phyloP scores from a whole-genome alignment of 805 yeast genomes.

The Pichia phayaonensis region DNA sequence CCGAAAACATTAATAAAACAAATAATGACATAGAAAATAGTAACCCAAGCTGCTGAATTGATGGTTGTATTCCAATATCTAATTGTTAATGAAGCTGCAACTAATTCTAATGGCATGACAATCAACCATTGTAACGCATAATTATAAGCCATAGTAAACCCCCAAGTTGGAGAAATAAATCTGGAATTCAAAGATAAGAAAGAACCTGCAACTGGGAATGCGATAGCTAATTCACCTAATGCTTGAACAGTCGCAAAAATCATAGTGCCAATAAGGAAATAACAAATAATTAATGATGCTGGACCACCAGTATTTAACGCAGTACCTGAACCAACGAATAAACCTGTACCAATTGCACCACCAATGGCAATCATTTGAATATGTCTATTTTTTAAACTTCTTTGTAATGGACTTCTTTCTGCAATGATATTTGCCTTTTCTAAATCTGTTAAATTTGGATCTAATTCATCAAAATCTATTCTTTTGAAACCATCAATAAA shows the following conservation, averaged over 20 bases:
- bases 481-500: conserved; percentile 22
- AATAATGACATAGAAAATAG: conserved; percentile 43
- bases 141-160: conserved; percentile 53
- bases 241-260: conserved; percentile 55
- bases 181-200: conserved; percentile 50
- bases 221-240: conserved; percentile 51
- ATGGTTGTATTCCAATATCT: conserved; percentile 37
- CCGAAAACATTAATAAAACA: conserved; percentile 48
- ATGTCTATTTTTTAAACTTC: conserved; percentile 52
- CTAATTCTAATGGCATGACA: conserved; percentile 44
- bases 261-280: conserved; percentile 48
- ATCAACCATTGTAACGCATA: conserved; percentile 45
- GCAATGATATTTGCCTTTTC: conserved; percentile 38
- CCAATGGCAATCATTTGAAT: conserved; percentile 75
- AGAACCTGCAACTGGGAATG: conserved; percentile 53
- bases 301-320: conserved; percentile 61
- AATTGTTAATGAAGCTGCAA: conserved; percentile 44
- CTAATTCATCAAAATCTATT: conserved; percentile 26
- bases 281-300: conserved; percentile 51
- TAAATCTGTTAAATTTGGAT: conserved; percentile 32
- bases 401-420: conserved; percentile 38
- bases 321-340: conserved; percentile 63
- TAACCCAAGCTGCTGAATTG: conserved; percentile 46
- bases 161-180: conserved; percentile 48
- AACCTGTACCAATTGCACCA: conserved; percentile 74